Percentiles rank a stretch among this genome's conserved stretches.
These are phyloP conservation scores for Mychonastes homosphaera DNA, from an alignment of 139 green algal species.

Conservation along the genomic window DNA sequence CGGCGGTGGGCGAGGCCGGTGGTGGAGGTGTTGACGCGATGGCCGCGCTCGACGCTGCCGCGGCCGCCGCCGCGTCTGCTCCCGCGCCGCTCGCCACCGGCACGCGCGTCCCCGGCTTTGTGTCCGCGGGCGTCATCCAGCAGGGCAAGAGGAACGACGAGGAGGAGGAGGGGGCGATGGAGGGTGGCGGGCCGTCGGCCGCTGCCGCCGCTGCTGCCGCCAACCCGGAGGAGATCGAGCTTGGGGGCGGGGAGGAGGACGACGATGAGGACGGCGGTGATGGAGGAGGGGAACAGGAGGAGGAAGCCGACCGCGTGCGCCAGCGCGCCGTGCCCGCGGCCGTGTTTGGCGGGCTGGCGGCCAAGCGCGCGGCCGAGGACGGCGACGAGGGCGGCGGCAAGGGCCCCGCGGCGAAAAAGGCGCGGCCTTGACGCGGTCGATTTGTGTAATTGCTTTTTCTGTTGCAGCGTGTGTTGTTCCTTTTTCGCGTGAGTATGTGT, in stretches of 20 bases:
- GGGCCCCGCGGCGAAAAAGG: too few species aligned
- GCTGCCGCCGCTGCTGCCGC: constrained; percentile 5
- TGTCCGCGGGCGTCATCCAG: constrained; percentile 64
- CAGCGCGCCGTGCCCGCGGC: constrained; percentile 67
- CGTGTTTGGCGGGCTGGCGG: constrained; percentile 60
- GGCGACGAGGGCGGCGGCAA: background rate
- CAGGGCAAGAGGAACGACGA: constrained; percentile 23
- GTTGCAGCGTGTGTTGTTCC: too few species aligned
- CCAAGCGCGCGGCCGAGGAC: background rate
- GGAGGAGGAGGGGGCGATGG: background rate
- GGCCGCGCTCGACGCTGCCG: constrained; percentile 64
- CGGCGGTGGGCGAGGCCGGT: constrained; percentile 30
- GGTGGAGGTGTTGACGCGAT: constrained; percentile 45
- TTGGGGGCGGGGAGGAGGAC: constrained; percentile 55
- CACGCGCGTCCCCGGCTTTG: constrained; percentile 65
- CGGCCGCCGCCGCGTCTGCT: constrained; percentile 12
- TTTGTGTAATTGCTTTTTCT: too few species aligned
- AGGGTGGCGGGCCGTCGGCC: background rate
- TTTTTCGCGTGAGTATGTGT: too few species aligned
- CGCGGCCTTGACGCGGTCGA: too few species aligned
- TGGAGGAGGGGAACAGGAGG: constrained; percentile 33
- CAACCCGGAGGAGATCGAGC: constrained; percentile 93
- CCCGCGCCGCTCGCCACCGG: constrained; percentile 15
- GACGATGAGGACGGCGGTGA: constrained; percentile 33
- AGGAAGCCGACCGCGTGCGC: constrained; percentile 42